Evolutionary conservation across 1,284 basidiomycete species (phyloP), one percentile per base, ranked within the genome.

Genomic region (Marasmius oreades): DNA sequence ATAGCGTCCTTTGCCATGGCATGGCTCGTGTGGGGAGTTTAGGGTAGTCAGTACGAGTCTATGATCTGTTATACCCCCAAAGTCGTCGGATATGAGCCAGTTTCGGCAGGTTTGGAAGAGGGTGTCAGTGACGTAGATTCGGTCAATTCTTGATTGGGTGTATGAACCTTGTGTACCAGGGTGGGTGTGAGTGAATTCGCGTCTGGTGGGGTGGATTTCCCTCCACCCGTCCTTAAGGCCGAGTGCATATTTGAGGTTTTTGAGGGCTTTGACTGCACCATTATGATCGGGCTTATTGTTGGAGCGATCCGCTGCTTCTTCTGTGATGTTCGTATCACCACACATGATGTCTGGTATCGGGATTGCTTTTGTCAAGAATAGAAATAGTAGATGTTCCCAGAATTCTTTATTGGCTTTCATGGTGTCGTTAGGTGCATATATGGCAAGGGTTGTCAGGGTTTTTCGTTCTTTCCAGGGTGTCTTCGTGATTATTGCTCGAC

Each of bases 1-100:
- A 53, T 56, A 60, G 1, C 62, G 10, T 0, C 62, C 62, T 6
- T 56, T 36, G 7, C 62, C 62, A 0, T 57, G 50, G 4, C 23
- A 57, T 0, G 62, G 60, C 0, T 54, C 46, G 0, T 37, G 22
- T 0, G 34, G 53, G 4, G 43, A 55, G 1, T 52, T 53, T 1
- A 59, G 2, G 8, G 16, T 46, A 6, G 55, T n/a, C 0, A 47
- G 43, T 14, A 60, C 51, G 45, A 63, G 52, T 11, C 46, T 7
- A 42, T 62, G 59, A 51, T 62, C 61, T 11, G 52, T 56, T 4
- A 39, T 3, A 1, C 55, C 34, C 11, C 59, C 59, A 3, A 55
- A 51, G 2, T 44, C 14, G 12, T 55, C 3, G 3, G 1, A 23
- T 12, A 56, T 55, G 0, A 51, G 48, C 61, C 61, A 62, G 1